Conservation (phyloP, 164 flowering plant species). For the Annona squamosa region DNA sequence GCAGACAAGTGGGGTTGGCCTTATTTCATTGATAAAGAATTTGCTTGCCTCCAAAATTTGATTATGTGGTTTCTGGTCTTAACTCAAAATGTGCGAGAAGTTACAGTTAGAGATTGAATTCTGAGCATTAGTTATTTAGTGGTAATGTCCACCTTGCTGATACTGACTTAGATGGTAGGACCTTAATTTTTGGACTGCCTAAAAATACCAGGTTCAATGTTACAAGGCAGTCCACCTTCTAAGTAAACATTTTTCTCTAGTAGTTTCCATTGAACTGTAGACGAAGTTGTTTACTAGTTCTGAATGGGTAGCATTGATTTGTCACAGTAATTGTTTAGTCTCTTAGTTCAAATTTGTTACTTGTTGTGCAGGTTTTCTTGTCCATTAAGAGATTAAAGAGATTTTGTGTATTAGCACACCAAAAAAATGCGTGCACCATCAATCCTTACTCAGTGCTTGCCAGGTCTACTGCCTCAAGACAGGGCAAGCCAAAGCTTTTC, state of each 20-base stretch:
- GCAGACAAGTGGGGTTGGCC: neutral
- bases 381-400: neutral
- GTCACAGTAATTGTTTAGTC: neutral
- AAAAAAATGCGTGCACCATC: slow-evolving; percentile 70
- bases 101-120: neutral
- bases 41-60: neutral
- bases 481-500: slow-evolving; percentile 44
- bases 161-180: neutral
- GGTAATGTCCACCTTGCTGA: neutral
- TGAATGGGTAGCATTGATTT: neutral
- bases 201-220: neutral
- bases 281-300: neutral
- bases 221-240: neutral
- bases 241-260: neutral
- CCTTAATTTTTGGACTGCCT: neutral
- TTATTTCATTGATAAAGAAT: neutral
- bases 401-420: slow-evolving; percentile 1
- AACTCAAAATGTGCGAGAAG: neutral
- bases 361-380: neutral
- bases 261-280: neutral
- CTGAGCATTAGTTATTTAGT: neutral
- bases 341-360: neutral
- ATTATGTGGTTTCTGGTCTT: neutral
- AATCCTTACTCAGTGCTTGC: slow-evolving; percentile 70
- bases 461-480: slow-evolving; percentile 60